Base-by-base conservation (phyloP, 1,284 basidiomycete genomes). In the Apiotrichum porosum region DNA sequence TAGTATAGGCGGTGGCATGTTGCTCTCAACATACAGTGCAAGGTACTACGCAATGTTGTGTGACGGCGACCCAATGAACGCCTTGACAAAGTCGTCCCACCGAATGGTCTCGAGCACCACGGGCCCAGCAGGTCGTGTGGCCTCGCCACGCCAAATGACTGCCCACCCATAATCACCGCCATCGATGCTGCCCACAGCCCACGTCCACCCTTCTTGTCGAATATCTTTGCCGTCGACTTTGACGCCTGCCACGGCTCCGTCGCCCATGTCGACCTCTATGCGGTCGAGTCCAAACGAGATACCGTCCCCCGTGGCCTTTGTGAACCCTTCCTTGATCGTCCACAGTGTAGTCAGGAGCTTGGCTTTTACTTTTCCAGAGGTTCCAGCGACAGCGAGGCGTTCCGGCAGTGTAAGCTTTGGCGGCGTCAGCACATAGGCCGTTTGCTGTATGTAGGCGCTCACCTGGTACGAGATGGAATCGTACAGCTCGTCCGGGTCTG, bases 241-340 rank as follows among this genome's bases (percentile, higher is more conserved):
- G 1, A 71, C 54, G 6, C 38, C 24, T n/a, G 48, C 38, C 6
- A 52, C 55, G 12, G 24, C 13, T 9, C 55, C 53, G 10, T 51
- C 42, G 2, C 53, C 52, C 13, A 66, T 32, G 4, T 58, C 52
- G 0, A 70, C 63, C 12, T 54, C 50, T 18, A 72, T 69, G 15
- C 68, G 42, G n/a, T 67, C 59, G 8, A 71, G 51, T 0, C 68
- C 68, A 39, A 70, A 71, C 3, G 54, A 51, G 30, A 72, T 60
- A 2, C 70, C 70, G 26, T 66, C 63, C 1, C 66, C 68, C 8
- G 62, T 58, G 4, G 69, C 69, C 52, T 72, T 72, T 3, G 62
- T 63, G 39, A 56, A 72, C 0, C 57, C 62, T 44, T 72, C 69
- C 43, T 72, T 72, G 40, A 66, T 30, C 0, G 66, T 60, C 69